Evolutionary conservation across 192 early-diverging fungal genomes (phyloP).

Genomic region (Neocallimastix lanati): DNA sequence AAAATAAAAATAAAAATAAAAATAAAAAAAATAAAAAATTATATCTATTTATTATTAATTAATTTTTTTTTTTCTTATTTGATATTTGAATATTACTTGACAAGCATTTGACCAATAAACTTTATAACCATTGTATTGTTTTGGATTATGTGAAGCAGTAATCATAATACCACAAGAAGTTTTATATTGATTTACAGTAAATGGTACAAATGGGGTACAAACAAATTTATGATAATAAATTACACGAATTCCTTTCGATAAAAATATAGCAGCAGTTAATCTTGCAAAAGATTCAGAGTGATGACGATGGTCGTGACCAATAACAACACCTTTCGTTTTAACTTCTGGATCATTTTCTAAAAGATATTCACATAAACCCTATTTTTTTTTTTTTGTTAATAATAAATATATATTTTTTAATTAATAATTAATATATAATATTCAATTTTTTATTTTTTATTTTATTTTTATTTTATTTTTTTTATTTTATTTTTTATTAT

Average conservation of each 20-base stretch:
- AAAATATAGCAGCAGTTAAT: constrained; percentile 64
- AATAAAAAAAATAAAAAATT: no score
- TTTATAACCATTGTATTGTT: neutral
- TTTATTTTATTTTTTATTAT: no score
- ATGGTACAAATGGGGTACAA: constrained; percentile 79
- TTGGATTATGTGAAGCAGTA: constrained; percentile 61
- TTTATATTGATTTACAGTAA: constrained; percentile 50
- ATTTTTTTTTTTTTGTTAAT: no score
- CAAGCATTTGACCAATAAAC: neutral
- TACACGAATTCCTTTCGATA: constrained; percentile 58
- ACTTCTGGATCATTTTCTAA: constrained; percentile 31
- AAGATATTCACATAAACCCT: constrained; percentile 57
- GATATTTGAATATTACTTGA: no score
- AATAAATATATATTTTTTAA: no score
- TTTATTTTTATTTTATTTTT: no score
- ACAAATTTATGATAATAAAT: constrained; percentile 53
- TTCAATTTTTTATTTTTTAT: no score
- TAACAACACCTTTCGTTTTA: constrained; percentile 56
- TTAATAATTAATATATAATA: no score
- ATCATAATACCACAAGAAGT: constrained; percentile 85
- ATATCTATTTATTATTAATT: no score
- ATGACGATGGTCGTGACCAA: constrained; percentile 89
- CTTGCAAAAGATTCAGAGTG: constrained; percentile 64
- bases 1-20: no score
- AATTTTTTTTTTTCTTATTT: no score